Evolutionary conservation across 305 asterid species (phyloP).

Genomic region (Lippia alba): DNA sequence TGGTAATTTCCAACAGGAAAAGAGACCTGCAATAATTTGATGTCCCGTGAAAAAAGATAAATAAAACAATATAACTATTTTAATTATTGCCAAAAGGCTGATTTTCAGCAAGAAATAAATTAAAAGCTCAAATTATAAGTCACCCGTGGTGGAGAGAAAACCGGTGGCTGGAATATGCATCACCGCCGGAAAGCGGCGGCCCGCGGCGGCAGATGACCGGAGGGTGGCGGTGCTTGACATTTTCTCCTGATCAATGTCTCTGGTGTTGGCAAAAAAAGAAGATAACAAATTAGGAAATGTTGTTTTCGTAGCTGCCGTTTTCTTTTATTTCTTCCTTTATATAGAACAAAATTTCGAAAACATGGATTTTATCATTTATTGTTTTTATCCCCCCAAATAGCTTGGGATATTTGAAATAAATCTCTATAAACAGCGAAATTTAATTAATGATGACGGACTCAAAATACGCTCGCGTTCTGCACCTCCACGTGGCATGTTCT

Average conservation of each 20-base stretch:
- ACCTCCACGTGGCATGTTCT: too few relatives aligned
- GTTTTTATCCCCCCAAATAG: not conserved
- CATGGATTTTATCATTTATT: not conserved
- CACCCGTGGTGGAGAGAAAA: conserved; percentile 6
- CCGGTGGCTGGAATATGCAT: conserved; percentile 15
- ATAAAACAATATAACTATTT: not conserved
- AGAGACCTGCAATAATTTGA: conserved; percentile 25
- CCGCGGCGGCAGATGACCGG: not conserved
- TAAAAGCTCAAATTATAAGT: not conserved
- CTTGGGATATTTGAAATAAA: too few relatives aligned
- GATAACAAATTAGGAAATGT: not conserved
- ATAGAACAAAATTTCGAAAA: not conserved
- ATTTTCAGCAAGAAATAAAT: too few relatives aligned
- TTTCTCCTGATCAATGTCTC: not conserved
- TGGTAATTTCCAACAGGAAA: conserved; percentile 11
- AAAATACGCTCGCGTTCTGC: too few relatives aligned
- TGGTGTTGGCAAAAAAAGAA: not conserved
- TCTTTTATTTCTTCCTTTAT: not conserved
- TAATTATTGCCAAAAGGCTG: too few relatives aligned
- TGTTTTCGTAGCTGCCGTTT: not conserved
- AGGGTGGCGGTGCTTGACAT: not conserved
- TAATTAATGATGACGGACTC: too few relatives aligned
- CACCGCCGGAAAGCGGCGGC: not conserved
- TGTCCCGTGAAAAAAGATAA: not conserved
- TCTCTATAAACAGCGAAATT: too few relatives aligned